A percentile compares a stretch with the other conserved stretches of the same genome.
Conservation (phyloP, 768 basidiomycete genomes). For the Sistotremastrum suecicum region DNA sequence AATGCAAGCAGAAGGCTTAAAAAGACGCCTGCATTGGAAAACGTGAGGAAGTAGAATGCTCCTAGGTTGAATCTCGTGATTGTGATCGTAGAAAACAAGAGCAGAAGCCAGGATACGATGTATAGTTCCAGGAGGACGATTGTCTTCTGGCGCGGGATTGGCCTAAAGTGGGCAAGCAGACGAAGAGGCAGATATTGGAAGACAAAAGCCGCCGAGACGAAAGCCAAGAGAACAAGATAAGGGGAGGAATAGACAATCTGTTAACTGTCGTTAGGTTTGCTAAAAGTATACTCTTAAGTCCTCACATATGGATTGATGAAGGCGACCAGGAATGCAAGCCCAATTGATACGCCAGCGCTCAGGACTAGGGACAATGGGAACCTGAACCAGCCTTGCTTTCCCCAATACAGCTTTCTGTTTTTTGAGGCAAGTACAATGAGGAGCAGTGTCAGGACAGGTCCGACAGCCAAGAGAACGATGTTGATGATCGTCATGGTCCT, state of each 20-base stretch:
- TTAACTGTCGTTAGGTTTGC: background rate
- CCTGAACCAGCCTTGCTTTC: conserved; percentile 28
- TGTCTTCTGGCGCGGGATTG: conserved; percentile 30
- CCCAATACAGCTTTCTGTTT: background rate
- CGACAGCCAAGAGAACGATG: conserved; percentile 44
- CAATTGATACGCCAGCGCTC: conserved; percentile 29
- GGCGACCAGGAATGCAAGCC: conserved; percentile 33
- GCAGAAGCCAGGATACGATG: conserved; percentile 42
- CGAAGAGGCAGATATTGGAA: conserved; percentile 21
- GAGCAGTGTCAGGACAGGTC: conserved; percentile 39
- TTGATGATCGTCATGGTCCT: conserved; percentile 38
- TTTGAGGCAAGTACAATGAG: conserved; percentile 23
- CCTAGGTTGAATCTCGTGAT: conserved; percentile 30
- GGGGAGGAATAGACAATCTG: conserved; percentile 51
- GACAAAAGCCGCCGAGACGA: conserved; percentile 37
- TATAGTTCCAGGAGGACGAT: conserved; percentile 40
- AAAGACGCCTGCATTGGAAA: conserved; percentile 35
- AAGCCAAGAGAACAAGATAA: conserved; percentile 34
- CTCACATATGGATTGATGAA: conserved; percentile 54
- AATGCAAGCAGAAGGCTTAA: conserved; percentile 25
- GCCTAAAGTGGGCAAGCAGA: conserved; percentile 15
- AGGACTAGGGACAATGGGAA: conserved; percentile 49
- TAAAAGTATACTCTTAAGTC: background rate
- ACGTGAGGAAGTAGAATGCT: conserved; percentile 41
- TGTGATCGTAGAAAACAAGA: conserved; percentile 34